These are phyloP conservation scores for Triangularia setosa DNA, from an alignment of 2,329 filamentous ascomycete species.

Conservation along the genomic window DNA sequence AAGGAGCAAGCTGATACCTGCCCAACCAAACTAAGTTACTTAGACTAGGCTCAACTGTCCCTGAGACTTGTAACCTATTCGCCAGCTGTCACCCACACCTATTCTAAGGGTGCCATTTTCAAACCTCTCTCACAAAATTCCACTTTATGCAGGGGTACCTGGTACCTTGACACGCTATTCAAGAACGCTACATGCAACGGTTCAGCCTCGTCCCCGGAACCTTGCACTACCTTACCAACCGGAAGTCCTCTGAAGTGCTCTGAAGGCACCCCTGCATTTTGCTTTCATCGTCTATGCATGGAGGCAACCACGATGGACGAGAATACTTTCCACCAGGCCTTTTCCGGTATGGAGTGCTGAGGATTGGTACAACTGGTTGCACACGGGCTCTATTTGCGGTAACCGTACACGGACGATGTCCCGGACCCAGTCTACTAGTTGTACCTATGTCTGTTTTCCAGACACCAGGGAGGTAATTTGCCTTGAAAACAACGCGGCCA, in stretches of 20 bases:
- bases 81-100: not conserved
- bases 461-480: not conserved
- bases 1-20: too few relatives aligned
- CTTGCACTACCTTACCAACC: not conserved
- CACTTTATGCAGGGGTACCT: not conserved
- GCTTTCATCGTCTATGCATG: not conserved
- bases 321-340: not conserved
- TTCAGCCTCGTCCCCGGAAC: not conserved
- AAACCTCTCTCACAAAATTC: not conserved
- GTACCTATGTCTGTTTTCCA: not conserved
- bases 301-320: not conserved
- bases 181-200: not conserved
- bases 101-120: not conserved
- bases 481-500: not conserved
- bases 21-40: too few relatives aligned
- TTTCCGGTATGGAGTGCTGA: not conserved
- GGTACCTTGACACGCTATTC: not conserved
- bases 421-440: not conserved
- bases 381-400: not conserved
- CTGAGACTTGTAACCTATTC: not conserved
- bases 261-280: not conserved
- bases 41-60: too few relatives aligned
- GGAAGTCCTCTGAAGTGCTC: not conserved
- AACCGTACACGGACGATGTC: not conserved
- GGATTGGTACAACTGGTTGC: not conserved